A percentile compares a stretch with the other conserved stretches of the same genome.
Conservation (phyloP, 768 basidiomycete genomes). For the Xerocomus brunneocitrinus region DNA sequence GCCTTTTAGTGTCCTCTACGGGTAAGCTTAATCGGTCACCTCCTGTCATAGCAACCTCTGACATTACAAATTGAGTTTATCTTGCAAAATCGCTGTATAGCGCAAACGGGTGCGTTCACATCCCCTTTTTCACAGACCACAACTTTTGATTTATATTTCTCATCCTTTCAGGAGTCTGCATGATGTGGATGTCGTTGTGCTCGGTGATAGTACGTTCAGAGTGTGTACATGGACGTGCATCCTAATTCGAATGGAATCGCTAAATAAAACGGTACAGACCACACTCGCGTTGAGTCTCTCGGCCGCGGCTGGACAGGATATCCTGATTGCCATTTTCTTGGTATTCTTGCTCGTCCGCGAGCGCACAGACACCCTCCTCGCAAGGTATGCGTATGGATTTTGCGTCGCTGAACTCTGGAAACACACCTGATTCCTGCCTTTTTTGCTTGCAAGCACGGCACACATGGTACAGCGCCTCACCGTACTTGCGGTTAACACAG, state of each 20-base stretch:
- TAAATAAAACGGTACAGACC: neutral
- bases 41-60: neutral
- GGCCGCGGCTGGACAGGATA: neutral
- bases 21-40: neutral
- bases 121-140: neutral
- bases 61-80: neutral
- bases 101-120: neutral
- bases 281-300: neutral
- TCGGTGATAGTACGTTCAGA: neutral
- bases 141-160: neutral
- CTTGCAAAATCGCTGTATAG: neutral
- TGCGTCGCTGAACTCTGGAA: neutral
- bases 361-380: neutral
- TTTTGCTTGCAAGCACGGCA: neutral
- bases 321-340: neutral
- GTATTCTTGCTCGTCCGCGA: neutral
- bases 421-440: neutral
- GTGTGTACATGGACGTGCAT: neutral
- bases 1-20: neutral
- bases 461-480: constrained; percentile 1
- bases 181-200: neutral
- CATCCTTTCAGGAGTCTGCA: neutral
- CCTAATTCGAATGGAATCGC: too few species aligned
- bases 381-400: neutral
- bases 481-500: constrained; percentile 7